These are phyloP conservation scores for Hordeum vulgare DNA, from an alignment of 176 grass and related monocot species.

Conservation along the genomic window MorexV3_pseudomolecules_assembly NC_058523.1:534052279-534052778, in stretches of 20 bases:
- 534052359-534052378: not conserved
- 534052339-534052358: not conserved
- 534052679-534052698: not conserved
- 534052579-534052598: not conserved
- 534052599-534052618: not conserved
- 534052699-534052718: not conserved
- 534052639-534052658: not conserved
- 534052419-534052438: not conserved
- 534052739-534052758: not conserved
- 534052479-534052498: not conserved
- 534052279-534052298: slow-evolving; percentile 95
- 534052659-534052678: no score
- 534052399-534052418: not conserved
- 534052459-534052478: not conserved
- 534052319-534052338: slow-evolving; percentile 66
- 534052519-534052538: not conserved
- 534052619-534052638: not conserved
- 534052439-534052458: not conserved
- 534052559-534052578: not conserved
- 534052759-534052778: not conserved
- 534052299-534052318: slow-evolving; percentile 93
- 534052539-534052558: not conserved
- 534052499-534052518: not conserved
- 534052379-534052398: not conserved
- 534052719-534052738: not conserved